Evolutionary conservation across 495 filamentous ascomycete genomes (phyloP), one percentile per base, ranked within the genome.

Genomic region (Neurospora sp.): DNA sequence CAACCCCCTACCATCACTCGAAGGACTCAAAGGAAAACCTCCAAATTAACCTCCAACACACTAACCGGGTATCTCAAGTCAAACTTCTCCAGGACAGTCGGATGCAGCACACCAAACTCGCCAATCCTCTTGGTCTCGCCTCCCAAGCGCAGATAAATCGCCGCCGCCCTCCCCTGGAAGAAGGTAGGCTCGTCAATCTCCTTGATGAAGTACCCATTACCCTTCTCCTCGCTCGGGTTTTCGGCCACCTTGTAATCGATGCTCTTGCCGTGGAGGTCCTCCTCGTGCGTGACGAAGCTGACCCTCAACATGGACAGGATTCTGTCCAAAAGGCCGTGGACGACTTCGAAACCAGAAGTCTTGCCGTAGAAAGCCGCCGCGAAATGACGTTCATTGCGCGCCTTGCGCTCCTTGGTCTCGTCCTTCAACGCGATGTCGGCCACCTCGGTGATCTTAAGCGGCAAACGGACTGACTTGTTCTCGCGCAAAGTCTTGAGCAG

Each of bases 281-380:
- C 92, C 73, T 94, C 92, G 71, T 87, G 84, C 6, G 88, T 91
- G 65, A 94, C 83, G 84, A 97, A 97, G 44, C 90, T 88, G 35
- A 87, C 90, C 76, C 92, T 92, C 68, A 99, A 86, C 96, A 99
- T 98, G 53, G 91, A 84, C 88, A 99, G 91, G 71, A 98, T 84
- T 17, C 96, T 90, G 79, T 98, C 96, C 38, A 99, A 81, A 74
- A 99, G 84, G 69, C 96, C 96, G 84, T 98, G 96, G 7, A 99
- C 94, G 69, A 96, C 84, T 82, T 99, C 96, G 82, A 99, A 99
- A 20, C 96, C 96, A 74, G 90, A 93, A n/a, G 88, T 92, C 87
- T 96, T 97, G 74, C 94, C 95, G 79, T 93, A 96, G 86, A 90
- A 97, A 0, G 94, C 94, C n/a, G 94, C 96, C 20, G 93, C 94